Evolutionary conservation across 495 filamentous ascomycete species (phyloP).

Genomic region (Neurospora sp.): DNA sequence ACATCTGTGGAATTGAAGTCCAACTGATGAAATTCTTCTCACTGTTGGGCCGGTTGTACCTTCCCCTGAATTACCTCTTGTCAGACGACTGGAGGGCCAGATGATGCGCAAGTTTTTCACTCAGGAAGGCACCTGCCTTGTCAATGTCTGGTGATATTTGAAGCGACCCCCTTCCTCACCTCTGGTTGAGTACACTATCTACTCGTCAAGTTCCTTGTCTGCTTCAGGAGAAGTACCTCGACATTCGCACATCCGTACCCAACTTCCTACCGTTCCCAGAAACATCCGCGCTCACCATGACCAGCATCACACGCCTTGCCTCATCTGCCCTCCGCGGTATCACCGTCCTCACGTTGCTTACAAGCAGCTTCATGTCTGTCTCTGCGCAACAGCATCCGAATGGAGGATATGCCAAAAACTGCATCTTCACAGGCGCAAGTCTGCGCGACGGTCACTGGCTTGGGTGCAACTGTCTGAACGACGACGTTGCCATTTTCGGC

Average conservation of each 20-base stretch:
- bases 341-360: not conserved
- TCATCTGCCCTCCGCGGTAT: not conserved
- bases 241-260: not conserved
- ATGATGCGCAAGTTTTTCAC: not conserved
- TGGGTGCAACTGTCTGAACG: conserved; percentile 9
- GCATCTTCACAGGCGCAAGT: conserved; percentile 6
- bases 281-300: not conserved
- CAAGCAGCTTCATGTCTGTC: not conserved
- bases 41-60: not conserved
- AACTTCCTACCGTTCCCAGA: not conserved
- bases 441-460: conserved; percentile 11
- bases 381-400: not conserved
- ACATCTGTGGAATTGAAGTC: not conserved
- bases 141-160: not conserved
- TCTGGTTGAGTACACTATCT: not conserved
- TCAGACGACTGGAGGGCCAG: not conserved
- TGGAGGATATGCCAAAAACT: conserved; percentile 5
- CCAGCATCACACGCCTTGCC: not conserved
- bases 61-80: not conserved
- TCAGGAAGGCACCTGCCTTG: not conserved
- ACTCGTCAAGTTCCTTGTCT: not conserved
- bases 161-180: not conserved
- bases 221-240: not conserved
- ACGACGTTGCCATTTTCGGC: conserved; percentile 4
- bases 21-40: not conserved